Conservation (phyloP, 495 filamentous ascomycete species). For the Aspergillus homomorphus region DNA sequence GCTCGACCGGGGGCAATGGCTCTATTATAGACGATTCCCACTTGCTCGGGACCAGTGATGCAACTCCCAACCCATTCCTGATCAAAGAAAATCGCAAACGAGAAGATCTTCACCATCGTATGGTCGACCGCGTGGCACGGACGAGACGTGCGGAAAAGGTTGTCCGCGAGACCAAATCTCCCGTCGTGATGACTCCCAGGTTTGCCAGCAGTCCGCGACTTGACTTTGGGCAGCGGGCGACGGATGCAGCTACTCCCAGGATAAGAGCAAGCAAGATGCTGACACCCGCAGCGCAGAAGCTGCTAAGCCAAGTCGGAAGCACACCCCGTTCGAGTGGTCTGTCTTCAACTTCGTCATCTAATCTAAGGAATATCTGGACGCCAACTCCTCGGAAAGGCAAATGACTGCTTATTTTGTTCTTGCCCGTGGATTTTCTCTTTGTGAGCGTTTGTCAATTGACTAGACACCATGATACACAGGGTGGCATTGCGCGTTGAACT, state of each 20-base stretch:
- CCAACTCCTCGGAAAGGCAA: slow-evolving; percentile 47
- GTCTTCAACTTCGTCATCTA: slow-evolving; percentile 44
- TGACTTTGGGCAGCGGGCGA: slow-evolving; percentile 56
- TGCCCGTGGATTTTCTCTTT: neutral
- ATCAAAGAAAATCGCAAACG: slow-evolving; percentile 72
- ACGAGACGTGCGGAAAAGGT: slow-evolving; percentile 60
- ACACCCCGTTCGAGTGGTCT: slow-evolving; percentile 32
- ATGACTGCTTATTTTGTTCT: slow-evolving; percentile 9
- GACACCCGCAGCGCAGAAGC: slow-evolving; percentile 73
- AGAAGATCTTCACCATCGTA: slow-evolving; percentile 80
- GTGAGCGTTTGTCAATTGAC: slow-evolving; percentile 2
- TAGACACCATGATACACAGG: neutral
- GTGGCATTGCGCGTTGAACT: neutral
- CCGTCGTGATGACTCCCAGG: slow-evolving; percentile 61
- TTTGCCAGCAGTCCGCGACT: slow-evolving; percentile 74
- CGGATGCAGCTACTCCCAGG: slow-evolving; percentile 16
- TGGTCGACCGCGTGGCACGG: slow-evolving; percentile 83
- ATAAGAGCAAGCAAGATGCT: slow-evolving; percentile 31
- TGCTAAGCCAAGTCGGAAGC: slow-evolving; percentile 67
- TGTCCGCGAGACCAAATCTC: slow-evolving; percentile 49
- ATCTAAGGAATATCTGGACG: slow-evolving; percentile 54
- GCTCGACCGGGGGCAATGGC: slow-evolving; percentile 14
- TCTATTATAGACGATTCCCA: slow-evolving; percentile 23
- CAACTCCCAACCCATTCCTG: slow-evolving; percentile 76
- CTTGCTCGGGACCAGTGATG: slow-evolving; percentile 56